phyloP scores from a whole-genome alignment of 1,284 basidiomycete genomes.

The Ganoderma sp. region DNA sequence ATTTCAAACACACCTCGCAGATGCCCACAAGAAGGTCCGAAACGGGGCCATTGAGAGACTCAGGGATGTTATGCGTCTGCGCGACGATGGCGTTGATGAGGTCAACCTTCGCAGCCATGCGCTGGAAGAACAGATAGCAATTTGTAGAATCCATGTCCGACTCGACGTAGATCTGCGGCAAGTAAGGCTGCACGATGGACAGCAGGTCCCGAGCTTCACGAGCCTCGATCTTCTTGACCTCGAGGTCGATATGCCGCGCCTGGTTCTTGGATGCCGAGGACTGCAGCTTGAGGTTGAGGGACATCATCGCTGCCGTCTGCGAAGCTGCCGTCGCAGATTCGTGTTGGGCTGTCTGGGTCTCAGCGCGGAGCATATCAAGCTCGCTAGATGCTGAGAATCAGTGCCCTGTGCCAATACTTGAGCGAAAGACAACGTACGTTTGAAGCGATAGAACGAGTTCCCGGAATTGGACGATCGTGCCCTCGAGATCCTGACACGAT shows the following conservation, averaged over 20 bases:
- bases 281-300: slow-evolving; percentile 91
- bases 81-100: slow-evolving; percentile 83
- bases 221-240: slow-evolving; percentile 84
- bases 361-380: slow-evolving; percentile 78
- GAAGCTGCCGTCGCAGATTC: slow-evolving; percentile 79
- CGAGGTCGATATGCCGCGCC: slow-evolving; percentile 85
- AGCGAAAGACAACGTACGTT: slow-evolving; percentile 52
- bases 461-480: slow-evolving; percentile 88
- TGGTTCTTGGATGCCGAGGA: slow-evolving; percentile 89
- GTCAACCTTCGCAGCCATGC: slow-evolving; percentile 84
- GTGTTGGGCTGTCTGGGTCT: slow-evolving; percentile 83
- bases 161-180: slow-evolving; percentile 55
- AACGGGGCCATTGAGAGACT: slow-evolving; percentile 79
- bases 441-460: slow-evolving; percentile 88
- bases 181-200: slow-evolving; percentile 59
- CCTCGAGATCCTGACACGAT: slow-evolving; percentile 82
- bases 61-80: slow-evolving; percentile 81
- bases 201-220: slow-evolving; percentile 81
- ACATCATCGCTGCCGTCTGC: slow-evolving; percentile 86
- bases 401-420: not conserved
- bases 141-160: slow-evolving; percentile 86
- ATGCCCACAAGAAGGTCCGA: slow-evolving; percentile 86
- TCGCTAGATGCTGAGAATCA: slow-evolving; percentile 58
- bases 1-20: slow-evolving; percentile 81
- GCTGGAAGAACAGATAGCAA: slow-evolving; percentile 90